Conservation (phyloP, 2,329 filamentous ascomycete genomes). For the Cladosporium sp. region DNA sequence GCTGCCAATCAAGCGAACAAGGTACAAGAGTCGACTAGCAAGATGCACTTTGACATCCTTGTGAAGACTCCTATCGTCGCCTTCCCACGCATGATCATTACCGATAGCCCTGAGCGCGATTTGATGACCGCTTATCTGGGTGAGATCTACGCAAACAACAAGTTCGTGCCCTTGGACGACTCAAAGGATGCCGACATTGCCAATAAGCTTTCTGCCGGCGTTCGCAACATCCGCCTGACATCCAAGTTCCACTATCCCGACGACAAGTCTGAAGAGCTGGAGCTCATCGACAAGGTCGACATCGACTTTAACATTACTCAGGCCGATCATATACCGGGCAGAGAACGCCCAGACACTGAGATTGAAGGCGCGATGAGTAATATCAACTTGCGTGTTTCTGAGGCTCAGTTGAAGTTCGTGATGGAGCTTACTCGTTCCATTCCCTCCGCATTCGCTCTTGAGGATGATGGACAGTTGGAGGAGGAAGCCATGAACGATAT, state of each 20-base stretch:
- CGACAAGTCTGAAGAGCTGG: constrained; percentile 73
- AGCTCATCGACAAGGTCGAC: constrained; percentile 96
- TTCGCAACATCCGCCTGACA: constrained; percentile 85
- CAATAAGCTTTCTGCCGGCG: constrained; percentile 86
- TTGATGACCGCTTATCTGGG: constrained; percentile 88
- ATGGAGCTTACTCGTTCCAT: constrained; percentile 84
- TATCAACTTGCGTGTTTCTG: constrained; percentile 83
- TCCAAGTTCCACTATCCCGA: constrained; percentile 80
- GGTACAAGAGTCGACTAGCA: constrained; percentile 82
- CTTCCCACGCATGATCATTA: constrained; percentile 75
- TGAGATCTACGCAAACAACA: constrained; percentile 96
- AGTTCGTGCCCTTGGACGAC: constrained; percentile 80
- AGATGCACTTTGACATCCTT: constrained; percentile 89
- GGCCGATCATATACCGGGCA: constrained; percentile 73
- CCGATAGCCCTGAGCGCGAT: constrained; percentile 69
- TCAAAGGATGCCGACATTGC: constrained; percentile 67
- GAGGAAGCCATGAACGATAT: constrained; percentile 73
- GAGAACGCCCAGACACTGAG: constrained; percentile 83
- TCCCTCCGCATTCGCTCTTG: constrained; percentile 77
- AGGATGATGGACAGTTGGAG: constrained; percentile 62
- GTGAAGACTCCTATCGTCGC: constrained; percentile 95
- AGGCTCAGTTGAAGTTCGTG: constrained; percentile 85
- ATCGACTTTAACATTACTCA: constrained; percentile 89
- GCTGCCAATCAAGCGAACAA: constrained; percentile 91
- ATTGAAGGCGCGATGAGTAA: constrained; percentile 90